Percentiles rank a stretch among this genome's conserved stretches.
Evolutionary conservation across 345 rosid species (phyloP).

Genomic region (Hevea brasiliensis): DNA sequence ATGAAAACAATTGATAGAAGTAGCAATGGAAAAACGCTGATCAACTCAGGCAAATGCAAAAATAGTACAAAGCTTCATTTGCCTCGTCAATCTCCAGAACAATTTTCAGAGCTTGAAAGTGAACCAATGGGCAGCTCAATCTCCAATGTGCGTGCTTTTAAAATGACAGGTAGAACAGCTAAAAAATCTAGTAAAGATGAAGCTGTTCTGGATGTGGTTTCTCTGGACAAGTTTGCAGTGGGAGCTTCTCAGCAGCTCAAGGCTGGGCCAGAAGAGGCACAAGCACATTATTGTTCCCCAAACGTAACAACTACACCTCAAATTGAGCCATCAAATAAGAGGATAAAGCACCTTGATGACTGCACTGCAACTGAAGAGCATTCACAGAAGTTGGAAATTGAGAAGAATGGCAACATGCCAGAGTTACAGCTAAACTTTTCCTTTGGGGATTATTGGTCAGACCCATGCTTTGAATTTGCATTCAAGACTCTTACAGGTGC

Average conservation of each 20-base stretch:
- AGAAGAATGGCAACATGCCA: conserved; percentile 18
- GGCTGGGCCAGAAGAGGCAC: conserved; percentile 4
- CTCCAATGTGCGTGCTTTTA: conserved; percentile 2
- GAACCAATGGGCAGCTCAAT: conserved; percentile 10
- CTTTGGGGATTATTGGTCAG: conserved; percentile 40
- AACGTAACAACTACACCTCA: background rate
- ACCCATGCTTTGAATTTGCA: conserved; percentile 47
- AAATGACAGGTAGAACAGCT: conserved; percentile 6
- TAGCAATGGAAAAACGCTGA: conserved; percentile 9
- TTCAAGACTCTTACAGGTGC: conserved; percentile 49
- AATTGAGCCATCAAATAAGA: background rate
- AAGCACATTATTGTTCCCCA: conserved; percentile 3
- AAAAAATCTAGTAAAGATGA: conserved; percentile 5
- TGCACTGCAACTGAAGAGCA: background rate
- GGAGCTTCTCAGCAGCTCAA: conserved; percentile 15
- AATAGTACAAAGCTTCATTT: conserved; percentile 15
- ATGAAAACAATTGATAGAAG: conserved; percentile 13
- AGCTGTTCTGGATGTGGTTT: background rate
- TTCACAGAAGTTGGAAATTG: conserved; percentile 3
- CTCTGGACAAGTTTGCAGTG: conserved; percentile 3
- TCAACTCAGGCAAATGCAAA: conserved; percentile 11
- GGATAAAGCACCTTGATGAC: background rate
- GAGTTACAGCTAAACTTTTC: conserved; percentile 17
- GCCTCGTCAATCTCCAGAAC: conserved; percentile 22
- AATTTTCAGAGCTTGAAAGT: conserved; percentile 19